Percentiles rank a stretch among this genome's conserved stretches.
Evolutionary conservation across 1,139 yeast species (phyloP).

Genomic region (Eremothecium coryli): DNA sequence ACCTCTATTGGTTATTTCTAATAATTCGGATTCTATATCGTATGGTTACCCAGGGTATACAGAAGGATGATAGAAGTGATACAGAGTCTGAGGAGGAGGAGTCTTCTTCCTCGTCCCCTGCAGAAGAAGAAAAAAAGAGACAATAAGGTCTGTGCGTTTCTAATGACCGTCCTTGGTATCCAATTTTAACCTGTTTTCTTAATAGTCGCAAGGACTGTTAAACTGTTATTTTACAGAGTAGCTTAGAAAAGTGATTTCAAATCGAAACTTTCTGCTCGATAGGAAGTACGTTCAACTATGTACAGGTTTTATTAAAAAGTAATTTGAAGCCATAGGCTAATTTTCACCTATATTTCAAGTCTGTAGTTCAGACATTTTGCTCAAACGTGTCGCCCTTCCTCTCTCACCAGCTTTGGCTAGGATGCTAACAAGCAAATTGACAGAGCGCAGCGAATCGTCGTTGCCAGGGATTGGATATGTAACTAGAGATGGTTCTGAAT

Average conservation of each 20-base stretch:
- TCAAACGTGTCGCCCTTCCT: constrained; percentile 55
- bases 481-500: constrained; percentile 79
- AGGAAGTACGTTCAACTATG: too few species aligned
- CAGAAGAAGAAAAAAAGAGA: constrained; percentile 13
- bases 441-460: constrained; percentile 83
- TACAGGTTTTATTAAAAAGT: too few species aligned
- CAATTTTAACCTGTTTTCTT: not conserved
- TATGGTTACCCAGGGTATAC: constrained; percentile 43
- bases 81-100: constrained; percentile 45
- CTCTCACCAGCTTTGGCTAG: constrained; percentile 76
- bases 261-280: too few species aligned
- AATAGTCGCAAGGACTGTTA: not conserved
- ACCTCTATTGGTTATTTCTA: constrained; percentile 77
- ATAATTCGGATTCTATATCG: constrained; percentile 71
- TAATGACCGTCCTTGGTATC: too few species aligned
- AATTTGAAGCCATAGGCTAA: too few species aligned
- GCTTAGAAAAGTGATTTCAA: too few species aligned
- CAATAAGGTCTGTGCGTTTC: too few species aligned
- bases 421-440: constrained; percentile 71
- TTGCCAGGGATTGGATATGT: constrained; percentile 95
- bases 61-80: constrained; percentile 84
- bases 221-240: too few species aligned
- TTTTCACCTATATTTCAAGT: too few species aligned
- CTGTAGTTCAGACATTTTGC: constrained; percentile 25
- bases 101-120: not conserved